Base-by-base conservation (phyloP, 2,329 filamentous ascomycete species). In the Phialophora macrospora region DNA sequence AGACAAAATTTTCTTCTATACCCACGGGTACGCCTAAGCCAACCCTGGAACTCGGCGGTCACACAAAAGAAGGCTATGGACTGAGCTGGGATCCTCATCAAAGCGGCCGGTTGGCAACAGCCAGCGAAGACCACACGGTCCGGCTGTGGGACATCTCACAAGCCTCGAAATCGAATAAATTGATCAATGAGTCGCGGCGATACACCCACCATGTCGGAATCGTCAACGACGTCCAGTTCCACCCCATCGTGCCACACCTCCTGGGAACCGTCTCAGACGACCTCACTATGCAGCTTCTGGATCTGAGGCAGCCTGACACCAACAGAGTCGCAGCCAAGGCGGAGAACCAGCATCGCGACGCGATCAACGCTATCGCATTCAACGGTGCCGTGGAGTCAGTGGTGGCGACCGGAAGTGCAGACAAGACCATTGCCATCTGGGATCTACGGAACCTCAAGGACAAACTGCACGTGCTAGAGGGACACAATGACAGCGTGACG, bases 221-320 rank as follows among this genome's bases (percentile, higher is more conserved):
- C 61, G 95, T 99, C 75, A 99, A 99, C 77, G 95, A 99, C 74
- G 93, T 99, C 34, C 93, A 98, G 79, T 92, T 96, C 75, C 94
- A 98, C 73, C 93, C 94, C 8, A 86, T 93, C 51, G 91, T 94
- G 69, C 89, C 88, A 73, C 88, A 89, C 72, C 88, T 96, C 69
- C 91, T 99, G 68, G 96, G 94, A 68, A 94, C 91, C 17, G 95
- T 97, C 3, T 98, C 95, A 3, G 95, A 99, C 76, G 95, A 99
- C 76, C 85, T 95, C 72, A 97, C 92, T 7, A 87, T 98, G 67
- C 92, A 97, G 78, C 90, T 99, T 66, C 85, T 98, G 66, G 95
- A 99, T 77, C 85, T 90, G n/a, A 90, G 95, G 73, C 85, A 86
- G 74, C 75, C 83, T 32, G 85, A 87, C 62, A 88, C 84, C 62